These are phyloP conservation scores for Beverwykella pulmonaria DNA, from an alignment of 495 filamentous ascomycete genomes.

Conservation along the genomic window DNA sequence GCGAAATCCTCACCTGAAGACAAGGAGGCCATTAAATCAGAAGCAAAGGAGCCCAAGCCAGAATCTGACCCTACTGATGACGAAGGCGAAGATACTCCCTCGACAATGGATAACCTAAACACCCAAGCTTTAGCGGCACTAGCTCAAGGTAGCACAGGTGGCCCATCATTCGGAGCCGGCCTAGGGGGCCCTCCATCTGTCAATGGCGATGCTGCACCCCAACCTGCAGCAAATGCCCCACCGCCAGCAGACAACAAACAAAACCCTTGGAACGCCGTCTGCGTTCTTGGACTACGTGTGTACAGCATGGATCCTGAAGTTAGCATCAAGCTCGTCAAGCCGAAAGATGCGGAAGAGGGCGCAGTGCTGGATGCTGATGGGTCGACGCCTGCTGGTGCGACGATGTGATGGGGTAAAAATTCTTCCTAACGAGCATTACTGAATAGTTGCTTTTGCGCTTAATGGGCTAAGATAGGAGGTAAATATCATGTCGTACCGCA, in stretches of 20 bases:
- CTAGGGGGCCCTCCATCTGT: not conserved
- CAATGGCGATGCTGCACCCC: slow-evolving; percentile 16
- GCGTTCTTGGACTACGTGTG: slow-evolving; percentile 33
- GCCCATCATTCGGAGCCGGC: not conserved
- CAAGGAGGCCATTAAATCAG: not conserved
- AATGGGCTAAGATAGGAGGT: not conserved
- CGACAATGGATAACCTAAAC: not conserved
- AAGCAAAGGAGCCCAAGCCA: not conserved
- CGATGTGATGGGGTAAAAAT: slow-evolving; percentile 22
- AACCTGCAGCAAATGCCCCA: slow-evolving; percentile 10
- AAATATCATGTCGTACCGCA: too few relatives aligned
- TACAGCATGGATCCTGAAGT: slow-evolving; percentile 35
- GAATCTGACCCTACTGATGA: slow-evolving; percentile 5
- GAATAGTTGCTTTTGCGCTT: not conserved
- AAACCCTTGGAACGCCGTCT: slow-evolving; percentile 38
- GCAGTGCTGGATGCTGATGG: slow-evolving; percentile 36
- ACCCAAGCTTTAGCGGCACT: not conserved
- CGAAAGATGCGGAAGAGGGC: slow-evolving; percentile 32
- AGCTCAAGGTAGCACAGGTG: not conserved
- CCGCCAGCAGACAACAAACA: slow-evolving; percentile 23
- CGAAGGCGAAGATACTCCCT: not conserved
- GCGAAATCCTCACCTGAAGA: not conserved
- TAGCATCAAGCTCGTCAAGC: slow-evolving; percentile 37
- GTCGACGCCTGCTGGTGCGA: slow-evolving; percentile 28
- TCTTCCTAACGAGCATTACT: not conserved